Conservation (phyloP, 2,329 filamentous ascomycete genomes). For the Talaromyces sp. region DNA sequence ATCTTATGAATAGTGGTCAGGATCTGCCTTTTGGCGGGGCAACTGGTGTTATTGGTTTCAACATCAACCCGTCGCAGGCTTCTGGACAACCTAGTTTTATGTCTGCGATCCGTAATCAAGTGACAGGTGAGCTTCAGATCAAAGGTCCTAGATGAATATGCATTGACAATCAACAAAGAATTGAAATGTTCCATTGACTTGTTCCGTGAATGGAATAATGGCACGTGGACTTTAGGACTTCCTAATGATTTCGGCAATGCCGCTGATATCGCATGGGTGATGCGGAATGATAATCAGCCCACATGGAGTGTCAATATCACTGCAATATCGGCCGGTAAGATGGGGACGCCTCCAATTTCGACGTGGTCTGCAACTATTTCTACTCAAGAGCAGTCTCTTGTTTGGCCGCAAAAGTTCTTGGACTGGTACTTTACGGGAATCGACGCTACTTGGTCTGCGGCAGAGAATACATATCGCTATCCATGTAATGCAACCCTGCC, state of each 20-base stretch:
- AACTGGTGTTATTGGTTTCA: too few relatives aligned
- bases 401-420: not conserved
- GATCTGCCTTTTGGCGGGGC: too few relatives aligned
- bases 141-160: too few relatives aligned
- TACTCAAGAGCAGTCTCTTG: not conserved
- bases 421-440: not conserved
- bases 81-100: too few relatives aligned
- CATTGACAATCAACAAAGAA: too few relatives aligned
- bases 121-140: too few relatives aligned
- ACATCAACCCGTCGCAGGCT: too few relatives aligned
- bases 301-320: constrained; percentile 9
- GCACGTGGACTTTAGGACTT: not conserved
- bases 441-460: not conserved
- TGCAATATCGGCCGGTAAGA: not conserved
- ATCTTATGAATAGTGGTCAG: too few relatives aligned
- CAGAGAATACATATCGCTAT: not conserved
- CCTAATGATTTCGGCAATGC: not conserved
- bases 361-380: constrained; percentile 4
- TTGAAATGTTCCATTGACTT: too few relatives aligned
- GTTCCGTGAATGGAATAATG: not conserved
- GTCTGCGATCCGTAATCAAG: too few relatives aligned
- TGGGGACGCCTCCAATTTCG: not conserved
- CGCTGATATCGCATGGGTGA: not conserved
- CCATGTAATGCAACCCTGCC: not conserved
- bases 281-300: not conserved